A percentile compares a stretch with the other conserved stretches of the same genome.
These are phyloP conservation scores for Clonostachys rhizophaga DNA, from an alignment of 2,329 filamentous ascomycete genomes.

Conservation along the genomic window DNA sequence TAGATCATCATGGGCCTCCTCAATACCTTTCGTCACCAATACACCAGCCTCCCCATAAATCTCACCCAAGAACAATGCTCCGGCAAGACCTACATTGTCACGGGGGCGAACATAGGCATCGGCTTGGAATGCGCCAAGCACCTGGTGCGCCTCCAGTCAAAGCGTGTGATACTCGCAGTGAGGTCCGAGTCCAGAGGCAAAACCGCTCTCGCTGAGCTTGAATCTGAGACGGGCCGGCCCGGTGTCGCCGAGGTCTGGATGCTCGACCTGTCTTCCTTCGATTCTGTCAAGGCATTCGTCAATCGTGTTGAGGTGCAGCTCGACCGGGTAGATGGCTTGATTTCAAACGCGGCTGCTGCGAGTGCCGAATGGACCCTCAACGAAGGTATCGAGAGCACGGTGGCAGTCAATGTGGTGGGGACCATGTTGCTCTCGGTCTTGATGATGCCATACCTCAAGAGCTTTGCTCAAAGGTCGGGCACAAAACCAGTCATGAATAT, in stretches of 20 bases:
- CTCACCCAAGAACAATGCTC: neutral
- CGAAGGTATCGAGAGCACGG: slow-evolving; percentile 1
- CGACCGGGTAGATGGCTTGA: slow-evolving; percentile 1
- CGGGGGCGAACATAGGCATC: slow-evolving; percentile 25
- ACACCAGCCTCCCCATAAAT: slow-evolving; percentile 1
- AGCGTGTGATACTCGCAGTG: slow-evolving; percentile 23
- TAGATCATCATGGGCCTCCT: neutral
- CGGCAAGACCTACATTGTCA: slow-evolving; percentile 16
- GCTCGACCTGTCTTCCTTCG: slow-evolving; percentile 22
- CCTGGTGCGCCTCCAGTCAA: slow-evolving; percentile 17
- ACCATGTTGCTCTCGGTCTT: slow-evolving; percentile 37
- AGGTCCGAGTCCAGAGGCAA: slow-evolving; percentile 8
- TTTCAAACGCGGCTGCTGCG: slow-evolving; percentile 1
- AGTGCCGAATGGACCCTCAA: neutral
- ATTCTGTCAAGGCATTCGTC: slow-evolving; percentile 1
- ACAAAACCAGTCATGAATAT: slow-evolving; percentile 26
- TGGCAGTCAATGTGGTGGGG: slow-evolving; percentile 9
- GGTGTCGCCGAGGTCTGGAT: slow-evolving; percentile 29
- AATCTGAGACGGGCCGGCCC: neutral
- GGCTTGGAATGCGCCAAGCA: slow-evolving; percentile 25
- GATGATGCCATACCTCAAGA: slow-evolving; percentile 34
- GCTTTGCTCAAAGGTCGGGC: slow-evolving; percentile 22
- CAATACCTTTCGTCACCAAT: neutral
- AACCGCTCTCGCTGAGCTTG: neutral
- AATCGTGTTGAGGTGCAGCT: neutral